Conservation (phyloP, 176 grass and related monocot species). For the Secale cereale region DNA sequence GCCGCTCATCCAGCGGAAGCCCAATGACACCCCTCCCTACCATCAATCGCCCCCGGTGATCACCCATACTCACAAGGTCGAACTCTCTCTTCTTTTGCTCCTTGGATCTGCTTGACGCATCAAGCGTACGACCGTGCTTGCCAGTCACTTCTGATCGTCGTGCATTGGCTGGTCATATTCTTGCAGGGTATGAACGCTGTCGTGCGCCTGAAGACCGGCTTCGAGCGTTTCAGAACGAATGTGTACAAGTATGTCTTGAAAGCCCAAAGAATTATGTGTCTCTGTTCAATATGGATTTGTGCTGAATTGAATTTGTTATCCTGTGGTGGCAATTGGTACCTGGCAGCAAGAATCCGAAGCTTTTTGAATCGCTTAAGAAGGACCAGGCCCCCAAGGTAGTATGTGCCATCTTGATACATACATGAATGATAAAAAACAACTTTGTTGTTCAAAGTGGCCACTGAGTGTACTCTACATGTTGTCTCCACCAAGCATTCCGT, state of each 20-base stretch:
- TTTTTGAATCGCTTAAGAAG: constrained; percentile 23
- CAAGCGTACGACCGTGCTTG: not conserved
- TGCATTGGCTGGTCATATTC: not conserved
- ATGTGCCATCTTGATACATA: not conserved
- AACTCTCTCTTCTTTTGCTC: not conserved
- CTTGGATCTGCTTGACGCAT: not conserved
- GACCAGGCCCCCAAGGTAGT: constrained; percentile 38
- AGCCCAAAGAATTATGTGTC: not conserved
- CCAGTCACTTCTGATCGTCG: not conserved
- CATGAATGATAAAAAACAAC: not conserved
- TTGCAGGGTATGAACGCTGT: constrained; percentile 40
- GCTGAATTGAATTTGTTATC: not conserved
- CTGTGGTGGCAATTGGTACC: not conserved
- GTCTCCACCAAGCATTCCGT: not conserved
- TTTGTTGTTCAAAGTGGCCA: not conserved
- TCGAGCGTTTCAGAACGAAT: constrained; percentile 38
- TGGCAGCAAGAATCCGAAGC: constrained; percentile 9
- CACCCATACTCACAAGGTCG: constrained; percentile 15
- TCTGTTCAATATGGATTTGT: not conserved
- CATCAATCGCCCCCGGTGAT: not conserved
- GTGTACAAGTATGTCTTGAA: constrained; percentile 37
- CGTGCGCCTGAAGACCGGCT: constrained; percentile 37
- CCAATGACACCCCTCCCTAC: not conserved
- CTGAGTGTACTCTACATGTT: not conserved
- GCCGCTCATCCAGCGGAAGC: not conserved